Percentiles rank a stretch among this genome's conserved stretches.
Evolutionary conservation across 352 stramenopile genomes (phyloP).

Genomic region (Blastocystis sp.): DNA sequence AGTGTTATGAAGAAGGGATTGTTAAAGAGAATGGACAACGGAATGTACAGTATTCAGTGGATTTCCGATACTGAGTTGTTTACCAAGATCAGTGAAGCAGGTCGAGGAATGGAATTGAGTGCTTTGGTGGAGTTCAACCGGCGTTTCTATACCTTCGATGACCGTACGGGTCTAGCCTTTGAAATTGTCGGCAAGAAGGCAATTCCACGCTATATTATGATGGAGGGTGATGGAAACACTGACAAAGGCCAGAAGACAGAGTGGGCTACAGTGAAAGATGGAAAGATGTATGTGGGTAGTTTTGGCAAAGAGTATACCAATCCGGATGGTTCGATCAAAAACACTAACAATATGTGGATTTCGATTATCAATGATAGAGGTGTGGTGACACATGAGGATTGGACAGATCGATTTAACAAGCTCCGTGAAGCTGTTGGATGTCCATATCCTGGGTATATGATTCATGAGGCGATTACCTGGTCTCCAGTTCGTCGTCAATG

Average conservation of each 20-base stretch:
- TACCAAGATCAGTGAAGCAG: conserved; percentile 81
- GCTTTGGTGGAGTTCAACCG: conserved; percentile 80
- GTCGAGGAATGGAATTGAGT: conserved; percentile 86
- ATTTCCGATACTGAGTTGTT: conserved; percentile 66
- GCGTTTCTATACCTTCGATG: conserved; percentile 90
- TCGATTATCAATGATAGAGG: conserved; percentile 76
- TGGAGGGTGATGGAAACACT: conserved; percentile 86
- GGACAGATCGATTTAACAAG: conserved; percentile 82
- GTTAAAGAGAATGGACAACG: conserved; percentile 72
- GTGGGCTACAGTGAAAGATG: conserved; percentile 95
- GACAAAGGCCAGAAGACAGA: conserved; percentile 98
- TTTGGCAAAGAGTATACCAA: conserved; percentile 86
- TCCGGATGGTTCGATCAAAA: conserved; percentile 80
- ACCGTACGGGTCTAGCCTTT: conserved; percentile 94
- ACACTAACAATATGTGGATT: conserved; percentile 93
- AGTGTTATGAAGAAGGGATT: conserved; percentile 82
- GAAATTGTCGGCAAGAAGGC: conserved; percentile 77
- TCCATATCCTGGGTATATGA: conserved; percentile 83
- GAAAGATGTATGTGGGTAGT: conserved; percentile 88
- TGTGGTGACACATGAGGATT: conserved; percentile 80
- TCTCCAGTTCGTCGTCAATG: conserved; percentile 84
- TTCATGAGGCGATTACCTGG: conserved; percentile 95
- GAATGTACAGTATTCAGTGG: conserved; percentile 68
- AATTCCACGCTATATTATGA: conserved; percentile 86
- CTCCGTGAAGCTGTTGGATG: conserved; percentile 80